Evolutionary conservation across 164 flowering plant species (phyloP), one percentile per base, ranked within the genome.

Genomic region (Tetrastigma voinierianum): DNA sequence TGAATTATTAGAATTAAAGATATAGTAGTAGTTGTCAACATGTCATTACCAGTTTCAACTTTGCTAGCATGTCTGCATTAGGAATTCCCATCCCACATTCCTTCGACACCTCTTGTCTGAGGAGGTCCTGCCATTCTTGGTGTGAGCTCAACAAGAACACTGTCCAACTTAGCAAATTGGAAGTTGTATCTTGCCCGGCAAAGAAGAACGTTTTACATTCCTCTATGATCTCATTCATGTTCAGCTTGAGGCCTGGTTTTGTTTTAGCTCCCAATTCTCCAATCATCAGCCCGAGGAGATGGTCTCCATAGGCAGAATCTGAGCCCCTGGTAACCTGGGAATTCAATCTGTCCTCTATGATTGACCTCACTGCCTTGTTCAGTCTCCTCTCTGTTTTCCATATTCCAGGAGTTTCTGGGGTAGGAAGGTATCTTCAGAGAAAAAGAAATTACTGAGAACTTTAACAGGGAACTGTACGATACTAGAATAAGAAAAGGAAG

Each of bases 131-230:
- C 86, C 86, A 80, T 3, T 80, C 77, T 14, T 10, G 72, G 61
- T 82, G 61, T 21, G 63, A 4, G 67, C 83, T 64, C 47, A 82
- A 19, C 58, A 75, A 46, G 73, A 73, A 69, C n/a, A 69, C 15
- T 0, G 84, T 69, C 81, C 83, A 77, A 8, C 79, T 75, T 11
- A 83, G 71, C 49, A 78, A 49, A 49, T 59, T 73, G 51, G 84
- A 70, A 2, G 84, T 78, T n/a, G 82, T 83, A 51, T 81, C 71
- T 15, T 74, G 75, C 43, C 82, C 82, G 1, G 78, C 78, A 19
- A 78, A 76, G 66, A 76, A 81, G 72, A 81, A 79, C 0, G 79
- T 79, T 65, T 77, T 82, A 72, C 82, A 82, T 18, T 79, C 79
- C 3, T 77, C 82, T 20, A 77, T 25, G 65, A 78, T 76, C 60